Evolutionary conservation across 345 rosid genomes (phyloP), one percentile per base, ranked within the genome.

Genomic region (Mangifera indica): DNA sequence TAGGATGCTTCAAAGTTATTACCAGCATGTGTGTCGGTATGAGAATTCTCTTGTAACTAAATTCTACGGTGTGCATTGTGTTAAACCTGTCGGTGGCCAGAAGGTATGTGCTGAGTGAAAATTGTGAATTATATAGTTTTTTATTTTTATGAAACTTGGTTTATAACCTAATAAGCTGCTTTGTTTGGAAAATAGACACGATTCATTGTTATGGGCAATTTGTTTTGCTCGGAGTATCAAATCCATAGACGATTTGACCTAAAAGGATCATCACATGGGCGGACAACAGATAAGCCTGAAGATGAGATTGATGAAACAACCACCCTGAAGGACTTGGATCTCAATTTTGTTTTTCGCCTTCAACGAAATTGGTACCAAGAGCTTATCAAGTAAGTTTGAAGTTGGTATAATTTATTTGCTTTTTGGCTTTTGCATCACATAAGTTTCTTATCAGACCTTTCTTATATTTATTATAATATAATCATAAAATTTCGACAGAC

Each of bases 201-300:
- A 55, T 95, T 95, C 61, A 83, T 95, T 14, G 99, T 95, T 76
- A 95, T 95, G 99, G 97, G 97, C 72, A 95, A 95, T 78, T 77
- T 95, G 81, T 95, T 95, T 82, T 92, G 97, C 81, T 95, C 99
- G 0, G 99, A 92, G 62, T 95, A 95, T 44, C 80, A 94, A 78
- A 95, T 95, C 57, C 98, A 95, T 75, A 84, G 94, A 70, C 90
- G 98, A 67, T 95, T 89, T 84, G 99, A 95, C 83, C 86, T 95
- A 45, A 95, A 95, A 84, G 99, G 99, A 20, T 95, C 99, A 61
- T 95, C 99, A 55, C 89, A 95, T 69, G 99, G 99, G 44, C 98
- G 99, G 29, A 79, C 87, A 21, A 92, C 97, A 15, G 88, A 91
- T 76, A 95, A 89, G 79, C 86, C 91, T 0, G 91, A 86, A 76